Percentiles rank a stretch among this genome's conserved stretches.
phyloP scores from a whole-genome alignment of 2,329 filamentous ascomycete species.

The Nemania diffusa region DNA sequence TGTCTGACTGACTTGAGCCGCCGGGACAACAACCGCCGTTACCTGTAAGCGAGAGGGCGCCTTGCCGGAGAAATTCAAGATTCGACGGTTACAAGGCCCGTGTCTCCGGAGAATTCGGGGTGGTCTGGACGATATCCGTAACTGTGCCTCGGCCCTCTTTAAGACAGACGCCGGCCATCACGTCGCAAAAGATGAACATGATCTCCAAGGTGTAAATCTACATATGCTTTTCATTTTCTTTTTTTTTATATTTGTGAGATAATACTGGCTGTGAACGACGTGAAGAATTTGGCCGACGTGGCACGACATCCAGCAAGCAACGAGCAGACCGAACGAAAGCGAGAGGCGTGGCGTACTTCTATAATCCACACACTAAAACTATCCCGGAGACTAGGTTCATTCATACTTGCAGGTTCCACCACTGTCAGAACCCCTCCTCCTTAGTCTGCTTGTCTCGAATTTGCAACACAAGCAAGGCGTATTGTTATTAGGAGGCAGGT shows the following conservation, averaged over 20 bases:
- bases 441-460: background rate
- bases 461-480: too few relatives aligned
- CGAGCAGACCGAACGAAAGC: background rate
- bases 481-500: too few relatives aligned
- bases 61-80: conserved; percentile 29
- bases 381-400: conserved; percentile 8
- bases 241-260: conserved; percentile 1
- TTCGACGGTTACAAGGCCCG: conserved; percentile 39
- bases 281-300: background rate
- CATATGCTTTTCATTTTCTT: background rate
- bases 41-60: conserved; percentile 28
- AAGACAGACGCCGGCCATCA: background rate
- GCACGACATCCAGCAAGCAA: background rate
- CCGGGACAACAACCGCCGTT: conserved; percentile 33
- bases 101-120: conserved; percentile 34
- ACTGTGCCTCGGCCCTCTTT: conserved; percentile 14
- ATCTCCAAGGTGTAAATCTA: background rate
- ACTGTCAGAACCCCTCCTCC: background rate
- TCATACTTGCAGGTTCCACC: conserved; percentile 24
- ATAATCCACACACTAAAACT: conserved; percentile 11
- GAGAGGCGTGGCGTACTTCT: background rate
- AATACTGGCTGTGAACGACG: conserved; percentile 6
- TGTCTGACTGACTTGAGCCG: conserved; percentile 29
- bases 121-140: conserved; percentile 8
- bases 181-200: background rate